phyloP scores from a whole-genome alignment of 1,284 basidiomycete species.

The Leccinum subfulvum region DNA sequence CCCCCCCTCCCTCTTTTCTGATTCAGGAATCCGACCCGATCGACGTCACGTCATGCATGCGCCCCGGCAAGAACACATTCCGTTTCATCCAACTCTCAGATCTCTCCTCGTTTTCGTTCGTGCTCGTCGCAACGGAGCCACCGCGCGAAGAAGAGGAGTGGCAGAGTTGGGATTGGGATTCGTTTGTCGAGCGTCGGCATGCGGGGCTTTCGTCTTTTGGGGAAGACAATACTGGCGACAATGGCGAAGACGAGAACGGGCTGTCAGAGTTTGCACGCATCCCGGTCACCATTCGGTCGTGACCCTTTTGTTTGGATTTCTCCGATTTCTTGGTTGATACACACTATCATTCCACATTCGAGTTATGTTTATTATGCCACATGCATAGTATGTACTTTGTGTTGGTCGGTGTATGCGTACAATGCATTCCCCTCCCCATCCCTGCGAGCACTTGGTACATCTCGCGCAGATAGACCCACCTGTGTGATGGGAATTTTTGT shows the following conservation, averaged over 20 bases:
- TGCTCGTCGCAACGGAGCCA: slow-evolving; percentile 25
- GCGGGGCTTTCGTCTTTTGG: neutral
- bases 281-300: slow-evolving; percentile 20
- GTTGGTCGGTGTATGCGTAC: neutral
- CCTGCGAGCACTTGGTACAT: neutral
- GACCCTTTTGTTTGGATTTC: slow-evolving; percentile 3
- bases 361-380: neutral
- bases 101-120: slow-evolving; percentile 29
- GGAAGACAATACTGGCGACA: neutral
- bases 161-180: slow-evolving; percentile 28
- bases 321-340: neutral
- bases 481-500: neutral
- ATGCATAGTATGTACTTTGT: neutral
- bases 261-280: slow-evolving; percentile 24
- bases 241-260: neutral
- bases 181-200: slow-evolving; percentile 8
- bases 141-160: slow-evolving; percentile 22
- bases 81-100: slow-evolving; percentile 34
- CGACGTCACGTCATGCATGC: slow-evolving; percentile 29
- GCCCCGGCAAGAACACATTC: slow-evolving; percentile 30
- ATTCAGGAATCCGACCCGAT: slow-evolving; percentile 22
- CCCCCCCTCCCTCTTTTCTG: neutral
- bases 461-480: neutral
- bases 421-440: neutral
- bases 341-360: neutral